Evolutionary conservation across 1,284 basidiomycete species (phyloP), one percentile per base, ranked within the genome.

Genomic region (Moniliophthora roreri): DNA sequence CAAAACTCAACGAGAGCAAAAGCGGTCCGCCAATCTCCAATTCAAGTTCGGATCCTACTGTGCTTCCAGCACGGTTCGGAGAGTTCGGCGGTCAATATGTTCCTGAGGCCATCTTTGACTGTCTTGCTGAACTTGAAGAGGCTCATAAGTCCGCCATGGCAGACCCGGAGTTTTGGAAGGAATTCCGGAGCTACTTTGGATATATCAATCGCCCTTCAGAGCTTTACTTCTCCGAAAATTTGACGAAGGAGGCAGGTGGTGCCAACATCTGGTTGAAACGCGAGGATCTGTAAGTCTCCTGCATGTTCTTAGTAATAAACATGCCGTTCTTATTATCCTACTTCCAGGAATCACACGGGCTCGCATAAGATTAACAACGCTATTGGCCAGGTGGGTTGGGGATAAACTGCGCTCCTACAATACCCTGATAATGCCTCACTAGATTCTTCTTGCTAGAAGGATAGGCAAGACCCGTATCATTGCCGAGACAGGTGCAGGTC

Each of bases 241-340:
- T 93, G 57, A 91, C 87, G 0, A 82, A 89, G 64, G 75, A 87
- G 57, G 85, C 84, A 50, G 90, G 89, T 18, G 93, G 93, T 37
- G 96, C 97, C 6, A 91, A 86, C 58, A 98, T 99, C 64, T 99
- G 97, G 97, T 76, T 99, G 65, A 99, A 99, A 78, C 84, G 97
- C 38, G 97, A 99, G 74, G 97, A 99, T 63, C 69, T 97, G 82
- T 91, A 63, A 62, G 89, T 76, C 39, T 35, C n/a, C 55, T 48
- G 41, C 10, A 49, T 42, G 35, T 34, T 26, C n/a, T 37, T 53
- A 34, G n/a, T n/a, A n/a, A n/a, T n/a, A n/a, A n/a, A n/a, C 10
- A 9, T 20, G 48, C 10, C 3, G 16, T 24, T 18, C 47, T 21
- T 23, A 24, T 50, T 20, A 55, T 46, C 47, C 40, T 40, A 10